phyloP scores from a whole-genome alignment of 371 early-diverging fungal genomes.

The Scutellospora calospora region DNA sequence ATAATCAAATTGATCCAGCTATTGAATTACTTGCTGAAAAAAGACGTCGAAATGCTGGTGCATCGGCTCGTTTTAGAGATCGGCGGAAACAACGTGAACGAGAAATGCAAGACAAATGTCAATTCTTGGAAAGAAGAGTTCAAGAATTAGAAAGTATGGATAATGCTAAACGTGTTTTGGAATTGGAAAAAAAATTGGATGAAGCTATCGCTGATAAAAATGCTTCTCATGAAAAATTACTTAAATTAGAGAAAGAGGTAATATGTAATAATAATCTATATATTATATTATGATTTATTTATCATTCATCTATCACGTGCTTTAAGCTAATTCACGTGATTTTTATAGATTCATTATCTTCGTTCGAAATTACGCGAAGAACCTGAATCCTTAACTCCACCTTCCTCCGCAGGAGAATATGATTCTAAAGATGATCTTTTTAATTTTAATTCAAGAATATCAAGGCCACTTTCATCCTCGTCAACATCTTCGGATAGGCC shows the following conservation, averaged over 20 bases:
- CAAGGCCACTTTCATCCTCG: background rate
- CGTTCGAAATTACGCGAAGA: slow-evolving; percentile 8
- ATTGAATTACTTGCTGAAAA: slow-evolving; percentile 63
- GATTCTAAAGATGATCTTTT: slow-evolving; percentile 7
- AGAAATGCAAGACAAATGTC: slow-evolving; percentile 61
- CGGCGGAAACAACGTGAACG: slow-evolving; percentile 67
- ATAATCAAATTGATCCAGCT: slow-evolving; percentile 25
- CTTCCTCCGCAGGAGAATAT: slow-evolving; percentile 18
- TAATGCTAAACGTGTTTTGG: slow-evolving; percentile 41
- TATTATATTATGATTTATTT: background rate
- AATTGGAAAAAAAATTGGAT: slow-evolving; percentile 43
- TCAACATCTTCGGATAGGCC: background rate
- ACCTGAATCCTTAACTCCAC: background rate
- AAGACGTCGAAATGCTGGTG: slow-evolving; percentile 64
- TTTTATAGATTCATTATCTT: background rate
- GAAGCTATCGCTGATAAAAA: slow-evolving; percentile 38
- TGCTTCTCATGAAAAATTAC: background rate
- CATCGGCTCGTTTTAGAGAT: slow-evolving; percentile 65
- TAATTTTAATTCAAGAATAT: background rate
- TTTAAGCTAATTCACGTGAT: background rate
- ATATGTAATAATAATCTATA: background rate
- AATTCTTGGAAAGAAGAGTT: slow-evolving; percentile 59
- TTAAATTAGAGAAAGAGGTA: slow-evolving; percentile 46
- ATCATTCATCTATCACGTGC: background rate
- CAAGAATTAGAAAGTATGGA: slow-evolving; percentile 54